Percentiles rank a stretch among this genome's conserved stretches.
Evolutionary conservation across 371 early-diverging fungal genomes (phyloP).

Genomic region (Massospora cicadina): DNA sequence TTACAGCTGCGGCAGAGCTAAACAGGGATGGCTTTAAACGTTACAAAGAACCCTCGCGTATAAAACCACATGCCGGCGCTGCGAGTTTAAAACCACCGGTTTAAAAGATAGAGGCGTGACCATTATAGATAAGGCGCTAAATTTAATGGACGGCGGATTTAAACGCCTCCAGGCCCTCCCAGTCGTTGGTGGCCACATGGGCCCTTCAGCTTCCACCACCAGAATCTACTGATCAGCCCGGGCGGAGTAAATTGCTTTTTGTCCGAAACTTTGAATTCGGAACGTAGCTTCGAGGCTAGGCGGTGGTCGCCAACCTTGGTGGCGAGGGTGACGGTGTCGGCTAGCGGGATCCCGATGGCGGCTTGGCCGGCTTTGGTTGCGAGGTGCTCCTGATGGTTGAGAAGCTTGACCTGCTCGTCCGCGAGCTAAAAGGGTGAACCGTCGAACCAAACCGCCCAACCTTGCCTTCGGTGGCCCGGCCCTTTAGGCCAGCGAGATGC

Average conservation of each 20-base stretch:
- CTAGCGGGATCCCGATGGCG: constrained; percentile 56
- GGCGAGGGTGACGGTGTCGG: constrained; percentile 70
- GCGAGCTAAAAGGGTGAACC: constrained; percentile 1
- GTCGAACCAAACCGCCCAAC: background rate
- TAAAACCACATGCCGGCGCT: too few species aligned
- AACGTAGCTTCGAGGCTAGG: constrained; percentile 54
- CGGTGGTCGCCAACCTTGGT: constrained; percentile 47
- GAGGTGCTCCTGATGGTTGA: constrained; percentile 49
- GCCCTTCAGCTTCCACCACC: constrained; percentile 72
- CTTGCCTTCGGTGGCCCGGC: background rate
- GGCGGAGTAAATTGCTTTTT: constrained; percentile 27
- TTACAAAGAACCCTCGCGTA: too few species aligned
- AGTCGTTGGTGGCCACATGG: constrained; percentile 65
- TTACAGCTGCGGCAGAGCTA: too few species aligned
- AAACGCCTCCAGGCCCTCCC: constrained; percentile 71
- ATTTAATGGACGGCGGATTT: too few species aligned
- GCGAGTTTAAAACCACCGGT: too few species aligned
- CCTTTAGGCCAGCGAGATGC: background rate
- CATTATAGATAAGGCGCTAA: too few species aligned
- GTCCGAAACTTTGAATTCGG: constrained; percentile 79
- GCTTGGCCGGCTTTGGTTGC: constrained; percentile 44
- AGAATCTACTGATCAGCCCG: constrained; percentile 25
- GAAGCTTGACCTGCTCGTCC: constrained; percentile 23
- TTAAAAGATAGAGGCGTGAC: too few species aligned
- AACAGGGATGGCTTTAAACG: too few species aligned